Evolutionary conservation across 148 eudicot species (phyloP), one percentile per base, ranked within the genome.

Genomic region (Oxyria digyna): DNA sequence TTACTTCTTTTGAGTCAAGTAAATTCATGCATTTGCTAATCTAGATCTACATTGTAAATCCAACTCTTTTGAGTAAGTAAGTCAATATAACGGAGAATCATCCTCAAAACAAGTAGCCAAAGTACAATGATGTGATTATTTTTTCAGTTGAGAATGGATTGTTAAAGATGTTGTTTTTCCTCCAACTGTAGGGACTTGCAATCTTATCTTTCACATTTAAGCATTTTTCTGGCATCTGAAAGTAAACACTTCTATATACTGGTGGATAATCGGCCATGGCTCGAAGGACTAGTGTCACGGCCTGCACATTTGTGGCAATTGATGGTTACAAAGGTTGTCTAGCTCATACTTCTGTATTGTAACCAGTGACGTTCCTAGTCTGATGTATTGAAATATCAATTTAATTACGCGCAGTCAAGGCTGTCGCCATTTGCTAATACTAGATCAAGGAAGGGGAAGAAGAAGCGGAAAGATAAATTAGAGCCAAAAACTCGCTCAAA

Each of bases 181-280:
- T 42, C 55, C 55, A 43, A 69, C 65, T 65, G 38, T 84, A 93
- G 99, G 81, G 99, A 94, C 71, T 81, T 94, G 84, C 97, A 90
- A 84, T 90, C 99, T 37, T 94, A 94, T 80, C 97, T 88, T 74
- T 90, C 99, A 69, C 89, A 85, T 78, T 90, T 91, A 64, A 85
- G 81, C 83, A 81, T 94, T 67, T 94, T 88, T 73, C 81, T 88
- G 81, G 89, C 91, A 45, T 65, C 82, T 74, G 83, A 88, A 69
- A 94, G 93, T 82, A 85, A 86, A 75, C 82, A 77, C 49, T 77
- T 90, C 48, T 94, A 85, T 75, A 88, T 94, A 74, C 75, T 94
- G 84, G 99, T 94, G 73, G 99, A 94, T 82, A 94, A 94, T 74
- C 74, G 89, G 68, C 99, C 99, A 76, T 94, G 97, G 99, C 80